phyloP scores from a whole-genome alignment of 1,284 basidiomycete genomes.

The Cryptococcus sp. region DNA sequence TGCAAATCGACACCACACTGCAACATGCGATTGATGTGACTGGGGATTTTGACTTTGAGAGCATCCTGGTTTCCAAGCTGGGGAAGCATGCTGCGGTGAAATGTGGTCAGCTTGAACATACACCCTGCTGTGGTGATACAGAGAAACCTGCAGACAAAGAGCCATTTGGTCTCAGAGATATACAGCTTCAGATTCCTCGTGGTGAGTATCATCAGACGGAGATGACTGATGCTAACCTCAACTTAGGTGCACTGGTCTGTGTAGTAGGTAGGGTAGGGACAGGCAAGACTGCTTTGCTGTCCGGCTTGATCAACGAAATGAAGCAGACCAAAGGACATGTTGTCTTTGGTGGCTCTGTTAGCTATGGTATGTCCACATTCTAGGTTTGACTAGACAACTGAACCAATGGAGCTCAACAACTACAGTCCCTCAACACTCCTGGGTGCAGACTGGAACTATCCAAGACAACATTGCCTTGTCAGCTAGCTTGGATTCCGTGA shows the following conservation, averaged over 20 bases:
- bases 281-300: conserved; percentile 61
- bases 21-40: conserved; percentile 62
- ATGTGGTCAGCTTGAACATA: too few species aligned
- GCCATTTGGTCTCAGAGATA: conserved; percentile 9
- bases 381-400: not conserved
- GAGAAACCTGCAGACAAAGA: not conserved
- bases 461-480: conserved; percentile 56
- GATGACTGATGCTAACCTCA: too few species aligned
- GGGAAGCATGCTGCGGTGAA: too few species aligned
- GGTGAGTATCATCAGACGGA: too few species aligned
- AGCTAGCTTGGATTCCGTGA: conserved; percentile 14
- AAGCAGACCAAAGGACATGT: conserved; percentile 63
- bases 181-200: conserved; percentile 13
- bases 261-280: conserved; percentile 44
- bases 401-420: not conserved
- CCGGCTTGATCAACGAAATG: conserved; percentile 76
- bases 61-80: not conserved
- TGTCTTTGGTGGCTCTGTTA: conserved; percentile 63
- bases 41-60: conserved; percentile 71
- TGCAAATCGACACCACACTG: conserved; percentile 56
- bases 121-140: not conserved
- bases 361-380: conserved; percentile 57
- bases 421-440: conserved; percentile 54
- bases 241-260: conserved; percentile 34
- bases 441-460: conserved; percentile 71